Percentiles rank a stretch among this genome's conserved stretches.
Evolutionary conservation across 2,329 filamentous ascomycete genomes (phyloP).

Genomic region (Fusarium subtropicale): DNA sequence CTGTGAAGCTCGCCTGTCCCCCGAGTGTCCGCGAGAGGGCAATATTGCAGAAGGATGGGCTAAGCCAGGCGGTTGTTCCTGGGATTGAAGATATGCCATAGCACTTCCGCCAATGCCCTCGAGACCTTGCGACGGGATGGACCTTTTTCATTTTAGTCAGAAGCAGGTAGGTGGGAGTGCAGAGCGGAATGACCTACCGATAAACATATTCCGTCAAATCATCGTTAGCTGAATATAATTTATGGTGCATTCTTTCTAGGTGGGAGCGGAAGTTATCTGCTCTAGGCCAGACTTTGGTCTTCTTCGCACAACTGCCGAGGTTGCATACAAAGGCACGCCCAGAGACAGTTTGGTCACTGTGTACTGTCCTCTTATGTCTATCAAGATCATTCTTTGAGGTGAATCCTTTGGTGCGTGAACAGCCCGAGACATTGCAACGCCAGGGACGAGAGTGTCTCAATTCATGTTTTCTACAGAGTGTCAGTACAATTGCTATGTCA

Average conservation of each 20-base stretch:
- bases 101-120: constrained; percentile 47
- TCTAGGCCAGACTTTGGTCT: constrained; percentile 78
- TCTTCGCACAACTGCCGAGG: constrained; percentile 42
- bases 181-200: constrained; percentile 24
- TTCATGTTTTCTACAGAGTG: constrained; percentile 74
- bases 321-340: constrained; percentile 45
- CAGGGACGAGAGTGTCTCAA: constrained; percentile 76
- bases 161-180: neutral
- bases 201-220: constrained; percentile 54
- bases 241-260: constrained; percentile 73
- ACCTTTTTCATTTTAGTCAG: constrained; percentile 11
- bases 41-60: constrained; percentile 26
- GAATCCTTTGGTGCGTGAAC: constrained; percentile 74
- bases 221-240: constrained; percentile 52
- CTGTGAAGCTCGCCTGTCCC: constrained; percentile 21
- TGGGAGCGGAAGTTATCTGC: constrained; percentile 90
- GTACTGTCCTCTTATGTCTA: constrained; percentile 80
- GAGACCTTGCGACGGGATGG: constrained; percentile 38
- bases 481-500: constrained; percentile 29
- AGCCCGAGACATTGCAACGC: constrained; percentile 69
- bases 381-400: constrained; percentile 83
- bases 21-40: constrained; percentile 11
- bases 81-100: constrained; percentile 39
- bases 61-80: constrained; percentile 25
- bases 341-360: constrained; percentile 60